Evolutionary conservation across 2,329 filamentous ascomycete species (phyloP), one percentile per base, ranked within the genome.

Genomic region (Whalleya microplaca): DNA sequence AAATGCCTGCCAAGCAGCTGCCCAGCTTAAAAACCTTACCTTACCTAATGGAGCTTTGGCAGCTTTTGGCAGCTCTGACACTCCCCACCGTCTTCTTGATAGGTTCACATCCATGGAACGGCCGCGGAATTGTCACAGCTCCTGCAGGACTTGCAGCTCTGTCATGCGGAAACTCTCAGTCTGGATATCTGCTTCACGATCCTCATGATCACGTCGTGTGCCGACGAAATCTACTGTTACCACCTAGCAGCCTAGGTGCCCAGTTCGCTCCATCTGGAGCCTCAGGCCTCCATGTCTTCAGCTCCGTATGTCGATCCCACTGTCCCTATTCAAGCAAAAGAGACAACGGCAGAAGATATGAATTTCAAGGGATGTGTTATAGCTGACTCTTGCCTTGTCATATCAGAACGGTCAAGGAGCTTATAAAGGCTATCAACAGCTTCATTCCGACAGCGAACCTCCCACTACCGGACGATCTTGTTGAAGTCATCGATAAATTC

Each of bases 401-500:
- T 48, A 9, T 20, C 44, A 85, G 83, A 60, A 80, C 82, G n/a
- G 74, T 84, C 45, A 87, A 84, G 69, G 84, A 88, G 65, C 77
- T 88, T 45, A 75, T 76, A 63, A 87, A 84, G 74, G 80, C 82
- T 53, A 78, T 88, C 69, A 75, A 75, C 51, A 71, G 73, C 67
- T 83, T 79, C 69, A 65, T 84, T 45, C 73, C 79, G n/a, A 67
- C 72, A 1, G 80, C 82, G 18, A 73, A 68, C 27, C 72, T 85
- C 19, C 89, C 89, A 8, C 81, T 93, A 1, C 87, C 90, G 45
- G 80, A 88, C 62, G 84, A 88, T 55, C 76, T 92, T 50, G 72
- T 80, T 63, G 75, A 80, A 41, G 77, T 84, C 50, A 86, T 93
- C 61, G 80, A 86, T 53, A 77, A 77, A 56, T 94, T 91, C 73